These are phyloP conservation scores for Didymellaceae sp. DNA, from an alignment of 2,329 filamentous ascomycete species.

Conservation along the genomic window DNA sequence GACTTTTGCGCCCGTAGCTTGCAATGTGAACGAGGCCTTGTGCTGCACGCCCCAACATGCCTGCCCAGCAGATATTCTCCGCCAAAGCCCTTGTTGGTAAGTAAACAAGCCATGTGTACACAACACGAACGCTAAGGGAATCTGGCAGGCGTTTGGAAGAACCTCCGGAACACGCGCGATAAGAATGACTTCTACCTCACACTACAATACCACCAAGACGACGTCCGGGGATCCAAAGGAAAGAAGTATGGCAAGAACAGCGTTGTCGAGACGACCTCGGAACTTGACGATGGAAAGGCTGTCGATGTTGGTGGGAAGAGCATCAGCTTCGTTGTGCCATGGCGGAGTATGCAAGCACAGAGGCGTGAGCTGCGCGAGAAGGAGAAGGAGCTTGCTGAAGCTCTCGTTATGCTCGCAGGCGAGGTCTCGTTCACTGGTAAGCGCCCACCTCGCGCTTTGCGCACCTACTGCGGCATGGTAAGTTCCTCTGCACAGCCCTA, in stretches of 20 bases:
- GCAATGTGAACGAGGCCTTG: slow-evolving; percentile 10
- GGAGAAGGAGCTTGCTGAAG: slow-evolving; percentile 45
- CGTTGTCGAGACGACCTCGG: slow-evolving; percentile 25
- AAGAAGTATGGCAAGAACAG: slow-evolving; percentile 26
- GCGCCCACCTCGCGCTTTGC: not conserved
- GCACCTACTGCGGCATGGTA: not conserved
- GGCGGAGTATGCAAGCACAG: slow-evolving; percentile 46
- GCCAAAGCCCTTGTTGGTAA: slow-evolving; percentile 39
- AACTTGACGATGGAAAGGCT: slow-evolving; percentile 28
- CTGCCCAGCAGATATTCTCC: slow-evolving; percentile 44
- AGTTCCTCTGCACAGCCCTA: not conserved
- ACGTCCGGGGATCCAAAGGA: slow-evolving; percentile 25
- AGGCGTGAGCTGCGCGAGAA: slow-evolving; percentile 40
- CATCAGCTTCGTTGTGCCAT: slow-evolving; percentile 46
- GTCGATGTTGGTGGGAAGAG: slow-evolving; percentile 34
- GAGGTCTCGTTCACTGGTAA: slow-evolving; percentile 44
- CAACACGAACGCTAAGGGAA: not conserved
- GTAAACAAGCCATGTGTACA: not conserved
- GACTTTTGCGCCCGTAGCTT: not conserved
- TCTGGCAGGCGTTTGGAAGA: slow-evolving; percentile 38
- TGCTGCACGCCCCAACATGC: slow-evolving; percentile 15
- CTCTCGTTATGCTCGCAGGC: slow-evolving; percentile 41
- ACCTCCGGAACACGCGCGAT: slow-evolving; percentile 40
- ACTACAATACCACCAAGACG: slow-evolving; percentile 43
- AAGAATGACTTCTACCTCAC: slow-evolving; percentile 43